Base-by-base conservation (phyloP, 768 basidiomycete genomes). In the Tricholoma sp. region DNA sequence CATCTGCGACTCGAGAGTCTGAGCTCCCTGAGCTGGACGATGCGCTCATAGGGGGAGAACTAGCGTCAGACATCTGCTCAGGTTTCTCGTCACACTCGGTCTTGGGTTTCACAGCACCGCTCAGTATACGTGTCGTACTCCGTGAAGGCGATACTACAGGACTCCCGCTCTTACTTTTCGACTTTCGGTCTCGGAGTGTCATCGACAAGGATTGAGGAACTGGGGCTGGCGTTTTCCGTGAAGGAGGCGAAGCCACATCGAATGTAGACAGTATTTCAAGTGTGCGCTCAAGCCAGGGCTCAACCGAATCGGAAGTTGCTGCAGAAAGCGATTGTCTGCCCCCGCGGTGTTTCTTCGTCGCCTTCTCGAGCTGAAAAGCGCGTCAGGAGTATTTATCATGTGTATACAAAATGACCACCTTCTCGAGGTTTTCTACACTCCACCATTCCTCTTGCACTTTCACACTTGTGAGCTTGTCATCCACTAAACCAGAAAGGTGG, bases 401-500 rank as follows among this genome's bases (percentile, higher is more conserved):
- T 4, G 24, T 24, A 24, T 24, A 24, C 24, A 24, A 24, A 24
- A 24, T 4, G 24, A 24, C 24, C 24, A 89, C 88, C 74, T 84
- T 79, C 28, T 65, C 58, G 6, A 92, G 75, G 53, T 88, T 86
- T 13, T 79, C 76, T 5, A 78, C 54, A 50, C 60, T 71, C 90
- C 91, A 93, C 89, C 90, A 92, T 4, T 63, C 61, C 48, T 75
- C 69, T 54, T 82, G 72, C n/a, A 79, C 73, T 7, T 65, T 62
- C 0, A 61, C 62, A 36, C 70, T 66, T 13, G 72, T 67, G 20
- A 54, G 50, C 15, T 49, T 59, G 18, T 70, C 66, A 45, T 74
- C 77, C 1, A 74, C 76, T 18, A 98, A 71, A 4, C 94, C 95
- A 6, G 74, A 73, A 1, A 96, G 68, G 66, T 94, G 89, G 0